Conservation (phyloP, 139 green algal genomes). For the Haematococcus sp. region DNA sequence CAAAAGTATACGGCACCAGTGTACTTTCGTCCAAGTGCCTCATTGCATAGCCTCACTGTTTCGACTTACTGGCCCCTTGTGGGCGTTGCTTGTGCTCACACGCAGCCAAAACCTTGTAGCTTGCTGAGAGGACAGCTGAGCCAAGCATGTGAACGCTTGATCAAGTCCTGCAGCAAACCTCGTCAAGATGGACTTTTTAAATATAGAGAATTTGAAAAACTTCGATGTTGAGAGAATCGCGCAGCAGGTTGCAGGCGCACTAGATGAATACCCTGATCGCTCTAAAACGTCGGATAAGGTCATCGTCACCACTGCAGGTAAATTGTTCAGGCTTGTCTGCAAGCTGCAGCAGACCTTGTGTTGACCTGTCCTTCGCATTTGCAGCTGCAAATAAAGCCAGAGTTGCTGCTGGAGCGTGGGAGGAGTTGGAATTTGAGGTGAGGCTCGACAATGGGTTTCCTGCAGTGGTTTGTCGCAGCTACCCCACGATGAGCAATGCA, state of each 20-base stretch:
- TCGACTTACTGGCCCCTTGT: no score
- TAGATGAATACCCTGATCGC: constrained; percentile 37
- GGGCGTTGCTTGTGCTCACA: no score
- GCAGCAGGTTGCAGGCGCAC: not conserved
- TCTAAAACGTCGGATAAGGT: constrained; percentile 5
- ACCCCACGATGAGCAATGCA: not conserved
- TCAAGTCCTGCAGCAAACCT: no score
- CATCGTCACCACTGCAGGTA: constrained; percentile 19
- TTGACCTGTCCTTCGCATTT: not conserved
- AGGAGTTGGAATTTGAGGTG: constrained; percentile 34
- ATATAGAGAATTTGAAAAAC: constrained; percentile 33
- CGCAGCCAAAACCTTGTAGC: no score
- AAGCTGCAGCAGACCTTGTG: not conserved
- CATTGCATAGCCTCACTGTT: no score
- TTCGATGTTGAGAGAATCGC: constrained; percentile 33
- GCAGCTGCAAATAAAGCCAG: constrained; percentile 3
- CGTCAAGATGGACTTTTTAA: no score
- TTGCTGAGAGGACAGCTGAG: no score
- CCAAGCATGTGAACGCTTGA: no score
- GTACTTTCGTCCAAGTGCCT: no score
- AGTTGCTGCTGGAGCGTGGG: constrained; percentile 14
- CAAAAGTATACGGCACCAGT: no score
- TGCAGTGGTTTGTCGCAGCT: not conserved
- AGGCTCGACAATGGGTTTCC: not conserved
- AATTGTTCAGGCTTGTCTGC: not conserved